These are phyloP conservation scores for Talaromyces sp. DNA, from an alignment of 2,329 filamentous ascomycete species.

Conservation along the genomic window DNA sequence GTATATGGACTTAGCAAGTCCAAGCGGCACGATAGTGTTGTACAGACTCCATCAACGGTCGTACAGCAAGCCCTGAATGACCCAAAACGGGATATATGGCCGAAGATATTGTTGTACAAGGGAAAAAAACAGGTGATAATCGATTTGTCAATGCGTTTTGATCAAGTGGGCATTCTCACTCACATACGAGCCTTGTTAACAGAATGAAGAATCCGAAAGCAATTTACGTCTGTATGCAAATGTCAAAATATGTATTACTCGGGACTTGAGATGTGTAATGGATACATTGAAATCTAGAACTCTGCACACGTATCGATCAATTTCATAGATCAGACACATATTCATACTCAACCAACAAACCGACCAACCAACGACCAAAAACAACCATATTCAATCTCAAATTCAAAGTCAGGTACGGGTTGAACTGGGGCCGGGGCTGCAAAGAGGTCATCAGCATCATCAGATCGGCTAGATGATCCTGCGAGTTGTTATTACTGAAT, in stretches of 20 bases:
- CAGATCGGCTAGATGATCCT: background rate
- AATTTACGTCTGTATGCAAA: background rate
- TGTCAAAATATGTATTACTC: background rate
- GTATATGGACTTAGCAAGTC: background rate
- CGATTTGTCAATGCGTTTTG: background rate
- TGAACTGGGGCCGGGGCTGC: background rate
- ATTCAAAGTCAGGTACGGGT: background rate
- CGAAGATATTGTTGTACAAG: background rate
- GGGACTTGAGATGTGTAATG: background rate
- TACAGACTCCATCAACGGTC: background rate
- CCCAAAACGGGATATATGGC: background rate
- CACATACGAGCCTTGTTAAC: background rate
- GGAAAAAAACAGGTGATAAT: background rate
- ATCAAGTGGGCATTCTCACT: background rate
- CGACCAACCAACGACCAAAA: background rate
- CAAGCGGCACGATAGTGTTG: background rate
- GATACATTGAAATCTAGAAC: no score
- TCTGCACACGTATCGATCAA: background rate
- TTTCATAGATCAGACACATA: no score
- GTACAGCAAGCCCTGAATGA: background rate
- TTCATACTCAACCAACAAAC: background rate
- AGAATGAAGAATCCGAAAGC: background rate
- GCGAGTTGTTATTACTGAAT: background rate
- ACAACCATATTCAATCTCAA: background rate
- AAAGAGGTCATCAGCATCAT: background rate